A percentile compares a stretch with the other conserved stretches of the same genome.
These are phyloP conservation scores for Ceratobasidium sp. DNA, from an alignment of 1,284 basidiomycete species.

Conservation along the genomic window DNA sequence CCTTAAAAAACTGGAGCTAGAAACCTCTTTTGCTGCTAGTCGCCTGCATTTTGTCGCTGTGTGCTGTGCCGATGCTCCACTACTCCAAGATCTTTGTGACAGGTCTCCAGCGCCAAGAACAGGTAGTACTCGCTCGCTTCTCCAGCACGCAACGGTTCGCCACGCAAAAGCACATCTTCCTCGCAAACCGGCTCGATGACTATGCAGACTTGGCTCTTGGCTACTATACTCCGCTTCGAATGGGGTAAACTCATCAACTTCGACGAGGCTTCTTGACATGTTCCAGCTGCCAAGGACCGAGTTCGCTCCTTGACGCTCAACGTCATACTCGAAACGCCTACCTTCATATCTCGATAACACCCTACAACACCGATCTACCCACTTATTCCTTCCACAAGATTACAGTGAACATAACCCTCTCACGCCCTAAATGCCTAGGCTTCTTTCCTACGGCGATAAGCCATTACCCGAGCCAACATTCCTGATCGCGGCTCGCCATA, in stretches of 20 bases:
- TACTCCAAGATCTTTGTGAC: not conserved
- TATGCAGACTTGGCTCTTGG: not conserved
- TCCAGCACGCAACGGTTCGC: not conserved
- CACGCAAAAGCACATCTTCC: not conserved
- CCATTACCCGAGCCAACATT: no score
- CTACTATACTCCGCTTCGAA: not conserved
- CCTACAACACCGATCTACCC: no score
- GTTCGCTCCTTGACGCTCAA: not conserved
- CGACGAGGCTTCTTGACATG: not conserved
- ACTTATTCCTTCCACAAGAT: no score
- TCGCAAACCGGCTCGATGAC: not conserved
- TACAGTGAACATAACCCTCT: no score
- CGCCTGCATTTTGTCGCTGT: not conserved
- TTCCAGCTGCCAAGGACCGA: constrained; percentile 1
- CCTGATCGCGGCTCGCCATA: no score
- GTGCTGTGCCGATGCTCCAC: not conserved
- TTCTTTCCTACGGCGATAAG: no score
- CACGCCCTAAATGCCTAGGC: no score
- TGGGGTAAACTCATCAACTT: not conserved
- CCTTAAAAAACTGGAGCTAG: not conserved
- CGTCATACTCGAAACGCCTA: not conserved
- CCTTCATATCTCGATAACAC: no score
- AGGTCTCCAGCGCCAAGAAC: not conserved
- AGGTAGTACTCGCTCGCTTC: not conserved
- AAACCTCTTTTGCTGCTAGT: not conserved